Evolutionary conservation across 192 early-diverging fungal genomes (phyloP), one percentile per base, ranked within the genome.

Genomic region (Umbelopsis isabellina): DNA sequence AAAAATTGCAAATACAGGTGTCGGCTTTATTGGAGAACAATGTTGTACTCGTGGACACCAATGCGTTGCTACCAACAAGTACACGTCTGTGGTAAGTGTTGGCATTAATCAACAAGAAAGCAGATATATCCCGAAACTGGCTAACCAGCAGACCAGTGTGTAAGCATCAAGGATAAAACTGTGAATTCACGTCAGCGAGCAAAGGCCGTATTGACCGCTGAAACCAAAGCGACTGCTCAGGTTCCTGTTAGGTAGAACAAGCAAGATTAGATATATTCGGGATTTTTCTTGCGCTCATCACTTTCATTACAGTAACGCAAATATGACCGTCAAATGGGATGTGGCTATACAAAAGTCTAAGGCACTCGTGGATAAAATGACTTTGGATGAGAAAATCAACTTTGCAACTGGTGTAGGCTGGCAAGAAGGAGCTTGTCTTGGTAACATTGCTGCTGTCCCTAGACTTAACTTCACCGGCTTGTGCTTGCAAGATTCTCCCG

Each of bases 401-500:
- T 16, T 87, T 10, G 77, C 74, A 33, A 81, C 82, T 8, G 84
- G 84, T 23, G 49, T 70, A 15, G 84, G 84, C 18, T 75, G 74
- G 68, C 49, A 21, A 1, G 55, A 35, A 27, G 66, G 51, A 7
- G 67, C 65, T 49, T 87, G 86, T 61, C 71, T 81, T 8, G 86
- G 86, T 18, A 82, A 87, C 67, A 87, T 78, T 30, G 44, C 46
- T 2, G 20, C 76, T 6, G 65, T 75, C 21, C 46, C 69, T 46
- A 61, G 55, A n/a, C 74, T 86, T 16, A 72, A 67, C 18, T 84
- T 85, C 53, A 71, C 67, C 13, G 84, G 84, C 33, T 69, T 87
- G 7, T 85, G 83, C 68, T 70, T 87, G 18, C 86, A 87, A 66
- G 86, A 87, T 67, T 25, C 67, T 18, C 85, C 86, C 20, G 65